phyloP scores from a whole-genome alignment of 148 eudicot species.

The Dysphania ambrosioides region DNA sequence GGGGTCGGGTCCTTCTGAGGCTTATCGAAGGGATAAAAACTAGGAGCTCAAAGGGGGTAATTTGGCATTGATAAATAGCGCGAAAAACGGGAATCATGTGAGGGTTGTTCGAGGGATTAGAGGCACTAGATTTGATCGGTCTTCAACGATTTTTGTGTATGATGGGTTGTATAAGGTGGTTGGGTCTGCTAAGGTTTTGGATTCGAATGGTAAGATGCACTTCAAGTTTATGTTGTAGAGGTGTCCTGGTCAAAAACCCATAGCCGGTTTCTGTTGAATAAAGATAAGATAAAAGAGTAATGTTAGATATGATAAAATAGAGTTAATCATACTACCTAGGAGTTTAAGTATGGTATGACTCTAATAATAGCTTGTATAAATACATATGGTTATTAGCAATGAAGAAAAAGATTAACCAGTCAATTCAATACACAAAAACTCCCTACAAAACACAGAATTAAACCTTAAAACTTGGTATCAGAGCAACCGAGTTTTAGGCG shows the following conservation, averaged over 20 bases:
- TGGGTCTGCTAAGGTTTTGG: background rate
- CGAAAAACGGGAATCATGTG: constrained; percentile 1
- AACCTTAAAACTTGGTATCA: too few species aligned
- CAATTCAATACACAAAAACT: too few species aligned
- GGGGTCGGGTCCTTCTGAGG: background rate
- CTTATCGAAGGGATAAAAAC: background rate
- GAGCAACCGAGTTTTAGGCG: too few species aligned
- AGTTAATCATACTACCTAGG: too few species aligned
- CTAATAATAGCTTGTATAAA: too few species aligned
- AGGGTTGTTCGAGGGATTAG: constrained; percentile 21
- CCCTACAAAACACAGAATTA: too few species aligned
- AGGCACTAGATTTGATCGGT: background rate
- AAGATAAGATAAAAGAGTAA: too few species aligned
- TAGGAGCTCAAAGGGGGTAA: constrained; percentile 22
- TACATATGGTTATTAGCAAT: too few species aligned
- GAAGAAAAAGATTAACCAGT: too few species aligned
- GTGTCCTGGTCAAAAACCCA: constrained; percentile 11
- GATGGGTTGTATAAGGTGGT: constrained; percentile 24
- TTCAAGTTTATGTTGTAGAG: constrained; percentile 11
- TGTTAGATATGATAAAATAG: too few species aligned
- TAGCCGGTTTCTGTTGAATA: too few species aligned
- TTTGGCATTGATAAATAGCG: constrained; percentile 17
- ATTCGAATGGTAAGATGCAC: background rate
- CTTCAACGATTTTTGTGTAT: constrained; percentile 1
- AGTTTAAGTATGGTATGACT: too few species aligned